These are phyloP conservation scores for Solanum chaucha DNA, from an alignment of 257 asterid genomes.

Conservation along the genomic window DNA sequence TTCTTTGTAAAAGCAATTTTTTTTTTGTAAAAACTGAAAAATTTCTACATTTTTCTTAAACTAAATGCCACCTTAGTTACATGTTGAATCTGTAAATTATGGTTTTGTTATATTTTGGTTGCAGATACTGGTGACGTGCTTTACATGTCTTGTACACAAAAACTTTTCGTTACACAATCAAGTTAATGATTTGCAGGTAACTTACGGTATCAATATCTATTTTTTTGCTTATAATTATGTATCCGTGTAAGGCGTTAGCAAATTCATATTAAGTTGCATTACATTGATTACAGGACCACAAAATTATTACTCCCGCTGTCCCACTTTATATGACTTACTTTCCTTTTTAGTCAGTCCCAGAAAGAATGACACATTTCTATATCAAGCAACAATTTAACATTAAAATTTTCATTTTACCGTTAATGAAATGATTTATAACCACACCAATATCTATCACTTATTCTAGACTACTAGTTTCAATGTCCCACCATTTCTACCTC, in stretches of 20 bases:
- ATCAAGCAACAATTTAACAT: neutral
- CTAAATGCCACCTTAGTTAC: neutral
- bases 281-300: neutral
- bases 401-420: no score
- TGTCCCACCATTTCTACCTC: no score
- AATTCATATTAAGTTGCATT: neutral
- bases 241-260: neutral
- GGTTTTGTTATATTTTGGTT: slow-evolving; percentile 9
- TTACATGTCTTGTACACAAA: slow-evolving; percentile 43
- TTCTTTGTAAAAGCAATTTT: neutral
- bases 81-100: neutral
- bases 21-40: neutral
- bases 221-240: neutral
- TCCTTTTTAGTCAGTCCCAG: neutral
- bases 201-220: neutral
- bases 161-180: slow-evolving; percentile 36
- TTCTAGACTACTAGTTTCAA: no score
- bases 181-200: slow-evolving; percentile 57
- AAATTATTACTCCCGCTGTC: neutral
- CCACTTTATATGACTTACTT: neutral
- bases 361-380: neutral
- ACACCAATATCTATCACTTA: neutral
- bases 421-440: neutral
- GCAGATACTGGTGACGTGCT: slow-evolving; percentile 41
- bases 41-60: neutral